Percentiles rank a stretch among this genome's conserved stretches.
phyloP scores from a whole-genome alignment of 805 yeast genomes.

The Candida argentea region DNA sequence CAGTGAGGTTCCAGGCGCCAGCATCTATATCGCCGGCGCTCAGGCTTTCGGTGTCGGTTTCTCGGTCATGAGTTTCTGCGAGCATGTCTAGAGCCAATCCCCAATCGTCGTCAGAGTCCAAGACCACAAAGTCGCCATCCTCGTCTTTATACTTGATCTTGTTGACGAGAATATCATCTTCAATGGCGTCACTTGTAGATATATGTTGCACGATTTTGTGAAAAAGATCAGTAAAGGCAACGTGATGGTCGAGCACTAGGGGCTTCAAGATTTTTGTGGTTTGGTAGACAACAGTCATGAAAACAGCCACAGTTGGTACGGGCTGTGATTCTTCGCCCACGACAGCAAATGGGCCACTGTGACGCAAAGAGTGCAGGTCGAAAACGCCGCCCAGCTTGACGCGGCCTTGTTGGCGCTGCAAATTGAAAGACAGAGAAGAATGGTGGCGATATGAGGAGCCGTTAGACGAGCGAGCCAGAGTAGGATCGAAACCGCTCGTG shows the following conservation, averaged over 20 bases:
- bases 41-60: constrained; percentile 1
- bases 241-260: constrained; percentile 17
- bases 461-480: constrained; percentile 15
- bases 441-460: constrained; percentile 27
- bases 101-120: constrained; percentile 86
- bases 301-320: constrained; percentile 4
- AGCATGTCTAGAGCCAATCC: constrained; percentile 62
- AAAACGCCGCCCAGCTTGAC: constrained; percentile 10
- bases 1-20: constrained; percentile 17
- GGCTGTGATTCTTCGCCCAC: constrained; percentile 4
- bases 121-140: constrained; percentile 86
- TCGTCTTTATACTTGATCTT: constrained; percentile 82
- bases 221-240: constrained; percentile 44
- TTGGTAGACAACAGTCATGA: constrained; percentile 24
- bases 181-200: constrained; percentile 41
- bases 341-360: constrained; percentile 1
- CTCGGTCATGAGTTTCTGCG: constrained; percentile 19
- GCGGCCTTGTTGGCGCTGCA: constrained; percentile 24
- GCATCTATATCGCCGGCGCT: constrained; percentile 7
- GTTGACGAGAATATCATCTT: constrained; percentile 39
- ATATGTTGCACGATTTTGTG: constrained; percentile 47
- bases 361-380: constrained; percentile 2
- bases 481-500: constrained; percentile 1
- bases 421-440: constrained; percentile 32
- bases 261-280: constrained; percentile 18